A percentile compares a stretch with the other conserved stretches of the same genome.
These are phyloP conservation scores for Chrysoporthe austroafricana DNA, from an alignment of 2,329 filamentous ascomycete species.

Conservation along the genomic window DNA sequence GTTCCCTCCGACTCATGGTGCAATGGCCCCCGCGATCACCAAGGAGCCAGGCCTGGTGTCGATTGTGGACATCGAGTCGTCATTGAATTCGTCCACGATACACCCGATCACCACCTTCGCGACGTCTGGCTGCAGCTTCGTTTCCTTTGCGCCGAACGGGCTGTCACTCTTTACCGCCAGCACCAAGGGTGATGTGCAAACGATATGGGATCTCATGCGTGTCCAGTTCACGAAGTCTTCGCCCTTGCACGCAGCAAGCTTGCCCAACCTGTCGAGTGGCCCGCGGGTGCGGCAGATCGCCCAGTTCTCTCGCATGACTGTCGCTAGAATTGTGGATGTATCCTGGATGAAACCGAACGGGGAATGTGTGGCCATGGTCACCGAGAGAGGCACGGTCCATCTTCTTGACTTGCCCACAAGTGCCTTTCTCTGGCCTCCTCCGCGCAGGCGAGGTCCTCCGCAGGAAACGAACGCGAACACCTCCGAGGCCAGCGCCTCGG, in stretches of 20 bases:
- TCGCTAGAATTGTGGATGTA: constrained; percentile 87
- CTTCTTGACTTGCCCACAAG: constrained; percentile 83
- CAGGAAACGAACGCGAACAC: constrained; percentile 51
- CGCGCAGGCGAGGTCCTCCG: constrained; percentile 53
- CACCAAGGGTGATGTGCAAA: constrained; percentile 81
- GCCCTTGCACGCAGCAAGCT: constrained; percentile 55
- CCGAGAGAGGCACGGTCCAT: constrained; percentile 93
- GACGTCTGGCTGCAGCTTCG: constrained; percentile 76
- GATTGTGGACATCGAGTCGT: constrained; percentile 69
- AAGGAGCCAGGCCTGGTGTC: constrained; percentile 77
- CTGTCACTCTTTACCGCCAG: constrained; percentile 78
- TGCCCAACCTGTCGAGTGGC: constrained; percentile 49
- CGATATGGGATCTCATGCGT: constrained; percentile 78
- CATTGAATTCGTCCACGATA: constrained; percentile 56
- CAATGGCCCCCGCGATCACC: constrained; percentile 57
- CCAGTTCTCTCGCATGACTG: constrained; percentile 88
- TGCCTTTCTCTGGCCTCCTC: constrained; percentile 86
- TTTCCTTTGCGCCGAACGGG: constrained; percentile 77
- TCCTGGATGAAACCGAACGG: constrained; percentile 83
- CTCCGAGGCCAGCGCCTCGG: constrained; percentile 55
- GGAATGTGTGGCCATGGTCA: constrained; percentile 85
- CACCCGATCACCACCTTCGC: constrained; percentile 74
- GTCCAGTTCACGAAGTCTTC: constrained; percentile 66
- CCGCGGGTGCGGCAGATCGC: constrained; percentile 80
- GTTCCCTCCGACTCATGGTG: constrained; percentile 78